These are phyloP conservation scores for Penicillium subrubescens DNA, from an alignment of 495 filamentous ascomycete genomes.

Conservation along the genomic window DNA sequence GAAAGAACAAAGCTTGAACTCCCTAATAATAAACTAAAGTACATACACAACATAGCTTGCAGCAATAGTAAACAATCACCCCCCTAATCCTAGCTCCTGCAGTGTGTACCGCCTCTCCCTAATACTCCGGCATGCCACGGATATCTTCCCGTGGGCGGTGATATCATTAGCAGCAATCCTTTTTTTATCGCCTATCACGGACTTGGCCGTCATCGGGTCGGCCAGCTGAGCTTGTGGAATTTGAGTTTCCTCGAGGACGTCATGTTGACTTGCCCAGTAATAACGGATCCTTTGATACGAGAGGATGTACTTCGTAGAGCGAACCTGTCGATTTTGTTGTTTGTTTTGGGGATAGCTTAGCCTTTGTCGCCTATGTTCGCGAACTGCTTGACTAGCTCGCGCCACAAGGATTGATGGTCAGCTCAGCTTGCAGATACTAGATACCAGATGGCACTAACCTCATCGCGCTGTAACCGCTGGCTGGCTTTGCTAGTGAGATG, in stretches of 20 bases:
- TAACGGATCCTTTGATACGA: neutral
- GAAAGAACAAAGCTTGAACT: neutral
- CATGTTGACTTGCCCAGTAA: neutral
- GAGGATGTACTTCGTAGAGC: neutral
- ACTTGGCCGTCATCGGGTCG: neutral
- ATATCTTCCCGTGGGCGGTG: neutral
- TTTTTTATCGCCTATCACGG: neutral
- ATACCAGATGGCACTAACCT: too few species aligned
- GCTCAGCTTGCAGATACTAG: neutral
- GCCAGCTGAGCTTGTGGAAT: neutral
- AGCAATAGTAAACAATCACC: neutral
- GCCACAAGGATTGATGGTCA: neutral
- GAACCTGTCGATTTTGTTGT: neutral
- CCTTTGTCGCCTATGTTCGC: neutral
- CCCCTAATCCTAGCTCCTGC: neutral
- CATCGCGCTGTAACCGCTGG: neutral
- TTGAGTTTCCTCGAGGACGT: constrained; percentile 1
- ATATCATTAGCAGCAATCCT: constrained; percentile 10
- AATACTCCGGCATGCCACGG: constrained; percentile 14
- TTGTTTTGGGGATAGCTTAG: constrained; percentile 1
- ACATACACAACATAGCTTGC: neutral
- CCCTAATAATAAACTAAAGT: too few species aligned
- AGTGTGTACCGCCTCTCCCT: neutral
- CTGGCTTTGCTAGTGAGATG: neutral
- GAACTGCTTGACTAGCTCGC: neutral